Conservation (phyloP, 495 filamentous ascomycete species). For the Aspergillus nidulans region DNA sequence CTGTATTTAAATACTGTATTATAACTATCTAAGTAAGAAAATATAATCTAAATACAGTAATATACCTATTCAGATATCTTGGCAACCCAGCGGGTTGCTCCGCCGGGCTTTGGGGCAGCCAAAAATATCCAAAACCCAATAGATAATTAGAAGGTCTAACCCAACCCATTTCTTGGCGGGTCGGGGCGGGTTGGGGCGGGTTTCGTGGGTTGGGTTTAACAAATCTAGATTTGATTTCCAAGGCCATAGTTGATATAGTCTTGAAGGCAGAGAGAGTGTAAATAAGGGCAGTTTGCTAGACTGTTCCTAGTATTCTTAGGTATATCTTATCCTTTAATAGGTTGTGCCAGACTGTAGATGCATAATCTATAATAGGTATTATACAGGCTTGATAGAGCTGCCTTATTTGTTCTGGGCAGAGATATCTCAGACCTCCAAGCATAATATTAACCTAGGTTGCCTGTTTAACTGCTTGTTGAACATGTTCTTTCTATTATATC, state of each 20-base stretch:
- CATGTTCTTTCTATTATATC: constrained; percentile 20
- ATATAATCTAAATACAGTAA: no score
- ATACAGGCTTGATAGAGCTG: constrained; percentile 25
- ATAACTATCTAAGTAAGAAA: no score
- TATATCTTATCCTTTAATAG: constrained; percentile 17
- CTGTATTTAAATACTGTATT: no score
- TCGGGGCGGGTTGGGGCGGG: no score
- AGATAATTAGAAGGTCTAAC: no score
- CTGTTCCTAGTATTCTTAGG: constrained; percentile 11
- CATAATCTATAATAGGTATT: constrained; percentile 17
- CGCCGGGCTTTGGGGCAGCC: no score
- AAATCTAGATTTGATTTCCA: constrained; percentile 15
- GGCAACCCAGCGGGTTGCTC: no score
- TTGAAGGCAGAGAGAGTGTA: constrained; percentile 2
- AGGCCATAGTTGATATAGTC: constrained; percentile 9
- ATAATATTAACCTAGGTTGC: constrained; percentile 18
- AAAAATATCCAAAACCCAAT: no score
- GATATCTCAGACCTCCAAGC: constrained; percentile 14
- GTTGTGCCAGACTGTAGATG: constrained; percentile 19
- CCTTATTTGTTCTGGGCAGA: constrained; percentile 20
- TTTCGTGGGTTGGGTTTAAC: no score
- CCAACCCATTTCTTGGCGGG: no score
- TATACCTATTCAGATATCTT: no score
- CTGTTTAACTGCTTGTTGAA: constrained; percentile 21
- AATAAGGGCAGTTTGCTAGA: constrained; percentile 13